Percentiles rank a stretch among this genome's conserved stretches.
phyloP scores from a whole-genome alignment of 2,329 filamentous ascomycete species.

The Ophioceras dolichostomum region DNA sequence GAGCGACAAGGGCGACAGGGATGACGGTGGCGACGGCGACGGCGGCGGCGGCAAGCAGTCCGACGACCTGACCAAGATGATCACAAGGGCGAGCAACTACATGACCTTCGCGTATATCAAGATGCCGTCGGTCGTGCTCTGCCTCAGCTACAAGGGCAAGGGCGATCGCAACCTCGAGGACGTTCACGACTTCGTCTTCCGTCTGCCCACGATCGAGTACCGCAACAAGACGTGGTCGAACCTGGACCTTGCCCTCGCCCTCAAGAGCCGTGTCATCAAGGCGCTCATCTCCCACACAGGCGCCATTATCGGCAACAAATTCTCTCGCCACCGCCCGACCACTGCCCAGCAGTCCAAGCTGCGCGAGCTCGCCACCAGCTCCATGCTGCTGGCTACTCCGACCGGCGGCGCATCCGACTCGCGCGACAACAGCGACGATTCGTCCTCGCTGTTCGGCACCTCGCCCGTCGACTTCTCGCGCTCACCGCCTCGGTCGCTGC shows the following conservation, averaged over 20 bases:
- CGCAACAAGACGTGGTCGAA: constrained; percentile 99
- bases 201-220: constrained; percentile 87
- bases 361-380: constrained; percentile 72
- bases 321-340: constrained; percentile 75
- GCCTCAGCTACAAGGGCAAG: constrained; percentile 92
- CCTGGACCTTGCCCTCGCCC: constrained; percentile 77
- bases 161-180: constrained; percentile 93
- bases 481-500: constrained; percentile 42
- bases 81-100: constrained; percentile 85
- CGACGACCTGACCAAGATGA: constrained; percentile 95
- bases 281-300: constrained; percentile 92
- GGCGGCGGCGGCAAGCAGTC: constrained; percentile 50
- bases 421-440: constrained; percentile 40
- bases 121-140: constrained; percentile 89
- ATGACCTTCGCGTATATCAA: constrained; percentile 96
- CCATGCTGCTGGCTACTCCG: constrained; percentile 45
- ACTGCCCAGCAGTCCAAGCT: constrained; percentile 68
- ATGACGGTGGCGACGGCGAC: no score
- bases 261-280: constrained; percentile 91
- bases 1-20: no score
- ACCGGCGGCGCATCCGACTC: constrained; percentile 23
- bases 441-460: constrained; percentile 38
- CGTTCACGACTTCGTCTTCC: constrained; percentile 95
- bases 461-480: constrained; percentile 46
- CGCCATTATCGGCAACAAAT: constrained; percentile 94